Percentiles rank a stretch among this genome's conserved stretches.
Evolutionary conservation across 768 basidiomycete species (phyloP).

Genomic region (Zangia roseola): DNA sequence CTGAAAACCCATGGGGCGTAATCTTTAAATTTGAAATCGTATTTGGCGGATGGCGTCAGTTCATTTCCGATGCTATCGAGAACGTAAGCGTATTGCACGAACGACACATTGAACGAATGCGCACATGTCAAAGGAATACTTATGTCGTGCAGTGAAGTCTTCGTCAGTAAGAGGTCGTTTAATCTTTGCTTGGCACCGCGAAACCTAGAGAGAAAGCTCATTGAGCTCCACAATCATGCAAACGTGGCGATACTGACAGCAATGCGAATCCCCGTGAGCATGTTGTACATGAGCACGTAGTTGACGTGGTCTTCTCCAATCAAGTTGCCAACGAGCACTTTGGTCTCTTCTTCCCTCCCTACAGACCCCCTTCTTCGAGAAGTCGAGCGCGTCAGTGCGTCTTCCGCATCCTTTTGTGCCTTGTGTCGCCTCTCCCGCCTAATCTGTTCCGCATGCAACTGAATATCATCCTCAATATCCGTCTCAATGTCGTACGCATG

Average conservation of each 20-base stretch:
- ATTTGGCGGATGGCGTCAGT: constrained; percentile 94
- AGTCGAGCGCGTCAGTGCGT: constrained; percentile 43
- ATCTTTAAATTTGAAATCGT: constrained; percentile 99
- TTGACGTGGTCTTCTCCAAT: constrained; percentile 99
- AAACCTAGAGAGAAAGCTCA: constrained; percentile 56
- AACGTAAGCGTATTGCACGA: constrained; percentile 1
- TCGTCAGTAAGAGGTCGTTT: constrained; percentile 79
- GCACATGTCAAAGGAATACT: constrained; percentile 96
- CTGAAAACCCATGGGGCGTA: constrained; percentile 99
- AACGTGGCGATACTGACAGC: constrained; percentile 53
- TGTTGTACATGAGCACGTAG: constrained; percentile 99
- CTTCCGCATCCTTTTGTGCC: constrained; percentile 61
- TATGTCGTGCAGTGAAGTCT: constrained; percentile 87
- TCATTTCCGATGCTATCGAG: constrained; percentile 85
- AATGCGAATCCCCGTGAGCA: constrained; percentile 97
- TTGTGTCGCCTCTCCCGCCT: constrained; percentile 75
- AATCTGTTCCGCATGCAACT: constrained; percentile 87
- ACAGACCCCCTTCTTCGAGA: constrained; percentile 23
- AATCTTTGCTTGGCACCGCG: constrained; percentile 94
- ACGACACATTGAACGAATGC: constrained; percentile 26
- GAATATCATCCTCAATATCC: constrained; percentile 59
- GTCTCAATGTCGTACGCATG: constrained; percentile 38
- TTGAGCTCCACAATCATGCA: constrained; percentile 1
- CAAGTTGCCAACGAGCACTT: constrained; percentile 85
- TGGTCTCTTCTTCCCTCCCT: constrained; percentile 43